Evolutionary conservation across 352 stramenopile species (phyloP), one percentile per base, ranked within the genome.

Genomic region (Phytophthora foliorum): DNA sequence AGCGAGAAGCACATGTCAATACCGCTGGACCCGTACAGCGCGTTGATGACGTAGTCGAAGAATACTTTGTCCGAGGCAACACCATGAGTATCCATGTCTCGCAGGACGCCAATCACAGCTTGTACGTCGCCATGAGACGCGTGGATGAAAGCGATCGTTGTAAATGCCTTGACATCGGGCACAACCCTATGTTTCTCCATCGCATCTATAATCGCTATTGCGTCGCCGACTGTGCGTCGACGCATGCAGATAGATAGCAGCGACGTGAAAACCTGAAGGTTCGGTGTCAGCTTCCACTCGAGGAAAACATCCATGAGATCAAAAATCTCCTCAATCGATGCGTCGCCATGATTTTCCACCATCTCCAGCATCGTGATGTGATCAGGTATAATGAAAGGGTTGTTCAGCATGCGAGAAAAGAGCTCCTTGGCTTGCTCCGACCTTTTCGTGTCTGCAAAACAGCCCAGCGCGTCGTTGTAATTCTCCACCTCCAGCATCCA

Each of bases 301-400:
- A 94, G 70, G 52, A 94, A 92, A 16, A 80, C 51, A 44, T 93
- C 80, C 82, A 94, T 89, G 38, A 93, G 72, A 27, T 78, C 45
- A 55, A 91, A 92, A 44, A 94, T 56, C 11, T 94, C 82, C 11
- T 78, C 67, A 32, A 92, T 81, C 13, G 86, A 69, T 17, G 80
- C 80, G 3, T 88, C 68, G 21, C 78, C 73, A 50, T 94, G 80
- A 39, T 82, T 92, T 54, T 92, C 81, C 19, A 93, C 86, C 72
- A 93, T 84, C 57, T 90, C 78, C 24, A 92, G 62, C 84, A 94
- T 94, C 55, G 86, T 94, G 48, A 91, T 84, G 59, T 87, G 76
- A 55, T 92, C 78, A 0, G 84, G 86, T 22, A 58, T 39, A 10
- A 94, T 57, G 45, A 74, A 79, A 27, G 82, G 80, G 42, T 89